phyloP scores from a whole-genome alignment of 2,329 filamentous ascomycete species.

The Stagonosporopsis rhizophila region DNA sequence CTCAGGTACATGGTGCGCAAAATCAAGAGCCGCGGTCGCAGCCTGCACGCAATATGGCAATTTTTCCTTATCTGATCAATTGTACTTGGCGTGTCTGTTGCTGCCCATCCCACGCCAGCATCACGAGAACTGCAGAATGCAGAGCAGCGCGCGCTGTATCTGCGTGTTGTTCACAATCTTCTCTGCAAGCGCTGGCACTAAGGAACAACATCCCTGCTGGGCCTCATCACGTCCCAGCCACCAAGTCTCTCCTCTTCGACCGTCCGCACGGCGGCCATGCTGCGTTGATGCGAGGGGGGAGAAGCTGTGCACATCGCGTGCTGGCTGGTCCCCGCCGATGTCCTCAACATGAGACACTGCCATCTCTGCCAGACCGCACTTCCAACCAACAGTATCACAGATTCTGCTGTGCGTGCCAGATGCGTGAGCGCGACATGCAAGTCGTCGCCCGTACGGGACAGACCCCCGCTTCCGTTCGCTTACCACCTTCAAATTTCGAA shows the following conservation, averaged over 20 bases:
- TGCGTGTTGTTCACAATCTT: conserved; percentile 29
- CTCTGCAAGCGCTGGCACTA: conserved; percentile 44
- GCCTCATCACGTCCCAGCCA: conserved; percentile 37
- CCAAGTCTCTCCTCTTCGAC: conserved; percentile 25
- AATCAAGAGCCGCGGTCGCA: conserved; percentile 1
- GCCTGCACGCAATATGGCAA: conserved; percentile 26
- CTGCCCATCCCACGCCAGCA: conserved; percentile 20
- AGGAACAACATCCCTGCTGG: conserved; percentile 32
- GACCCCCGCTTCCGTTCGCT: conserved; percentile 22
- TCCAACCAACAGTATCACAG: conserved; percentile 30
- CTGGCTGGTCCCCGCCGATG: conserved; percentile 1
- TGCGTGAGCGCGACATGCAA: conserved; percentile 26
- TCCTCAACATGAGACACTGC: conserved; percentile 28
- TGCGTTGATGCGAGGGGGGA: conserved; percentile 21
- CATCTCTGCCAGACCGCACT: conserved; percentile 16
- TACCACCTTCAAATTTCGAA: conserved; percentile 27
- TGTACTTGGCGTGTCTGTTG: conserved; percentile 20
- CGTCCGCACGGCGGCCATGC: conserved; percentile 18
- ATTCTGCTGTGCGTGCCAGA: conserved; percentile 29
- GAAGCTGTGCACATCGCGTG: conserved; percentile 9
- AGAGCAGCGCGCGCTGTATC: conserved; percentile 22
- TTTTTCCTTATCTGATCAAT: conserved; percentile 18
- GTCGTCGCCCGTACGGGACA: conserved; percentile 11
- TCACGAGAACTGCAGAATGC: conserved; percentile 19
- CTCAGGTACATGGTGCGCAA: conserved; percentile 15